A percentile compares a stretch with the other conserved stretches of the same genome.
These are phyloP conservation scores for Alternaria burnsii DNA, from an alignment of 2,329 filamentous ascomycete genomes.

Conservation along the genomic window DNA sequence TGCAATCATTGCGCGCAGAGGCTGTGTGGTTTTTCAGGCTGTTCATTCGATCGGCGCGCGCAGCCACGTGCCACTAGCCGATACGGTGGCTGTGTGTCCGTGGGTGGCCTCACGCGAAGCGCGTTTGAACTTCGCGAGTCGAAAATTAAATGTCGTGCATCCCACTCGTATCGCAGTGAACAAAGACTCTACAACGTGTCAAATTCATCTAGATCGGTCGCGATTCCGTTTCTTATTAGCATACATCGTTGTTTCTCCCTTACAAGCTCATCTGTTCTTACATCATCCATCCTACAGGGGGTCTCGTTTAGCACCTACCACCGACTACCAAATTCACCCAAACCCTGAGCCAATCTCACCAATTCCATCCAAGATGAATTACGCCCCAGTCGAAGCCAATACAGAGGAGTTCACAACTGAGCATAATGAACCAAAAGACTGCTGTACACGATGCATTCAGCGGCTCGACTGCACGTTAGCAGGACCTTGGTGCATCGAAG, in stretches of 20 bases:
- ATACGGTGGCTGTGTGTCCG: constrained; percentile 1
- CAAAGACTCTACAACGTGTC: not conserved
- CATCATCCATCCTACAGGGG: not conserved
- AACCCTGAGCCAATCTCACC: not conserved
- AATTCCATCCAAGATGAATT: constrained; percentile 23
- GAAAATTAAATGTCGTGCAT: not conserved
- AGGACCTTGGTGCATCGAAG: constrained; percentile 14
- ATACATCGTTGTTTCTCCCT: not conserved
- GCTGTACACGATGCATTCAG: constrained; percentile 15
- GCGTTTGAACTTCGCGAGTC: not conserved
- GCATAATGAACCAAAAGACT: constrained; percentile 17
- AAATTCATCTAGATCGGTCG: not conserved
- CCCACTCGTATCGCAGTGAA: not conserved
- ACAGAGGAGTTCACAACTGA: constrained; percentile 16
- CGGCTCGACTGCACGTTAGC: constrained; percentile 14
- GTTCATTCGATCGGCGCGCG: not conserved
- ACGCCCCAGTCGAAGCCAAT: constrained; percentile 16
- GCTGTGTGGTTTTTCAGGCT: not conserved
- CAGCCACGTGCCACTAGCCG: constrained; percentile 7
- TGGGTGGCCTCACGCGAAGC: constrained; percentile 9
- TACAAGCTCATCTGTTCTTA: not conserved
- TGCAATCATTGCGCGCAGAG: not conserved
- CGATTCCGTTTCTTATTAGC: no score
- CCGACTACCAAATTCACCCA: not conserved
- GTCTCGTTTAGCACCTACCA: not conserved